Percentiles rank a stretch among this genome's conserved stretches.
phyloP scores from a whole-genome alignment of 2,329 filamentous ascomycete species.

The Parastagonospora avenae region DNA sequence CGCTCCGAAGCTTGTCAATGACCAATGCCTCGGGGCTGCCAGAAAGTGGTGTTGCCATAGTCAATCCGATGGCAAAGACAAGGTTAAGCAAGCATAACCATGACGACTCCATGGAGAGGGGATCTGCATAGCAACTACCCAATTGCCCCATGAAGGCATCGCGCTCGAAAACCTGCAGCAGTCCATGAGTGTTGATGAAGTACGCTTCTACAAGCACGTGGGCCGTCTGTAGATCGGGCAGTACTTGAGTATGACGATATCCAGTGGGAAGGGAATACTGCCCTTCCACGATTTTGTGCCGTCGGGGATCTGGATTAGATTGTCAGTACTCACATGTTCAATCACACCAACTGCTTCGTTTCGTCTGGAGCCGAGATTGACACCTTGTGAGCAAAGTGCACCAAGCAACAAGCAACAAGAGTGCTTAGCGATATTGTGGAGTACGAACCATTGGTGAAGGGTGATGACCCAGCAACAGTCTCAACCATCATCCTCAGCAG shows the following conservation, averaged over 20 bases:
- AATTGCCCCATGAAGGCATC: slow-evolving; percentile 56
- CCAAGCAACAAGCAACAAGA: too few species aligned
- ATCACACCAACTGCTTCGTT: too few species aligned
- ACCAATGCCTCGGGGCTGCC: slow-evolving; percentile 57
- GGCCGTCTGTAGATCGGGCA: slow-evolving; percentile 62
- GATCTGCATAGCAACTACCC: slow-evolving; percentile 61
- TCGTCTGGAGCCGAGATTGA: too few species aligned
- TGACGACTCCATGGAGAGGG: slow-evolving; percentile 55
- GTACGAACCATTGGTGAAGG: slow-evolving; percentile 55
- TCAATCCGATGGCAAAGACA: slow-evolving; percentile 66
- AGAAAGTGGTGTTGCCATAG: slow-evolving; percentile 59
- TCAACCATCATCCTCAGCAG: slow-evolving; percentile 66
- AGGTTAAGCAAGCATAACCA: slow-evolving; percentile 66
- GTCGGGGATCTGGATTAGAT: slow-evolving; percentile 52
- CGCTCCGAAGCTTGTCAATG: slow-evolving; percentile 57
- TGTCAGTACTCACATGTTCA: too few species aligned
- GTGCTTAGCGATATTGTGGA: not conserved
- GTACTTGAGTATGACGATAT: slow-evolving; percentile 56
- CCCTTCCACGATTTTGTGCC: slow-evolving; percentile 63
- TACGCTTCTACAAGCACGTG: slow-evolving; percentile 63
- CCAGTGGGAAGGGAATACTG: slow-evolving; percentile 56
- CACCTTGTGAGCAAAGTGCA: too few species aligned
- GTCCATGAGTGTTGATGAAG: slow-evolving; percentile 67
- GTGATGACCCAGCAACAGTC: slow-evolving; percentile 58
- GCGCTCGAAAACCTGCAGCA: slow-evolving; percentile 65